These are phyloP conservation scores for Lasiosphaeria miniovina DNA, from an alignment of 495 filamentous ascomycete genomes.

Conservation along the genomic window DNA sequence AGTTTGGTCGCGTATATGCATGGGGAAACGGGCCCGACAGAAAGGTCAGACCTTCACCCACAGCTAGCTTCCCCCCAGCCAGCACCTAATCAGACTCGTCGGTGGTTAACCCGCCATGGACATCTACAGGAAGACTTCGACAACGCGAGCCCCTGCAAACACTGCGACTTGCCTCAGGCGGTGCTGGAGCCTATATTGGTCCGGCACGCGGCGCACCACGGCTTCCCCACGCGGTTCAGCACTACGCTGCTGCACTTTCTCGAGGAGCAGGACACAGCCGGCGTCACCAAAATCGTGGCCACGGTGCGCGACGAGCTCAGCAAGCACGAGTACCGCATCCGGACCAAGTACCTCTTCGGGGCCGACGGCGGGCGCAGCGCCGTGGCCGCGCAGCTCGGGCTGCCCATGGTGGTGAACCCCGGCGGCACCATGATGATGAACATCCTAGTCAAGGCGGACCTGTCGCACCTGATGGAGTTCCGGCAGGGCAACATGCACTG, in stretches of 20 bases:
- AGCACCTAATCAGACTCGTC: no score
- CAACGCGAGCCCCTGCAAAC: constrained; percentile 39
- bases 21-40: constrained; percentile 48
- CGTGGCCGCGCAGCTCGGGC: constrained; percentile 40
- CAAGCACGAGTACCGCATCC: constrained; percentile 36
- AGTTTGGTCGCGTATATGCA: constrained; percentile 46
- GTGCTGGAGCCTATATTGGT: constrained; percentile 48
- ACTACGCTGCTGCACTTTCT: constrained; percentile 33
- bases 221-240: constrained; percentile 38
- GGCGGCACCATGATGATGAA: constrained; percentile 48
- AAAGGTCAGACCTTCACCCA: constrained; percentile 21
- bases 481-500: constrained; percentile 54
- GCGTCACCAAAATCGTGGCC: constrained; percentile 25
- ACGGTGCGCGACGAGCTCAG: constrained; percentile 41
- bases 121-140: constrained; percentile 47
- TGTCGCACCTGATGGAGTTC: constrained; percentile 43
- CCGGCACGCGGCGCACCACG: constrained; percentile 34
- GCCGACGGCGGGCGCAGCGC: constrained; percentile 49
- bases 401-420: constrained; percentile 37
- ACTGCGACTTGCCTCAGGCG: constrained; percentile 45
- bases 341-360: constrained; percentile 52
- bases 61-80: neutral
- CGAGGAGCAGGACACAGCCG: constrained; percentile 13
- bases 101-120: neutral
- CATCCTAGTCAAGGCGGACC: constrained; percentile 46